A percentile compares a stretch with the other conserved stretches of the same genome.
Evolutionary conservation across 495 filamentous ascomycete genomes (phyloP).

Genomic region (Aspergillus panamensis): DNA sequence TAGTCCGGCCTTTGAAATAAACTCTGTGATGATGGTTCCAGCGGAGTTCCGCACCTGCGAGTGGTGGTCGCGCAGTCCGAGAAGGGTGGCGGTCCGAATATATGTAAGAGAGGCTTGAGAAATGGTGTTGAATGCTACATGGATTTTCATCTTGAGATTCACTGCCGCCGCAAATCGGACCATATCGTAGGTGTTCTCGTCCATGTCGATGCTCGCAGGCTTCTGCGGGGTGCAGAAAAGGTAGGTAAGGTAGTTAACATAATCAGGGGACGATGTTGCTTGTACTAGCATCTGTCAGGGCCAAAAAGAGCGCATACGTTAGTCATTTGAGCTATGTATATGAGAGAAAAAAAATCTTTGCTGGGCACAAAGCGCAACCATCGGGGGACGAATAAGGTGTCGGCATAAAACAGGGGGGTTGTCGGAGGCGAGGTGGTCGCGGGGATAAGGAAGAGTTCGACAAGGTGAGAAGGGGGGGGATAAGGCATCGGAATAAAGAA

Average conservation of each 20-base stretch:
- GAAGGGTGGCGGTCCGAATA: slow-evolving; percentile 71
- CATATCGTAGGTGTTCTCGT: slow-evolving; percentile 57
- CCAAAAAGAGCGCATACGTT: slow-evolving; percentile 12
- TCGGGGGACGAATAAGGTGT: neutral
- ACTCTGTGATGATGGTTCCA: slow-evolving; percentile 93
- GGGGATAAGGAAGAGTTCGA: neutral
- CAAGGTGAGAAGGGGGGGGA: neutral
- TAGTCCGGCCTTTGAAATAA: slow-evolving; percentile 79
- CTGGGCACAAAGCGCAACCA: neutral
- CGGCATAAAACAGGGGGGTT: slow-evolving; percentile 7
- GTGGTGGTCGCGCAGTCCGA: slow-evolving; percentile 77
- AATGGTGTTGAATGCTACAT: slow-evolving; percentile 64
- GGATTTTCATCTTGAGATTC: slow-evolving; percentile 93
- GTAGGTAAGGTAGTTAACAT: slow-evolving; percentile 95
- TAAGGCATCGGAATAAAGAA: slow-evolving; percentile 2
- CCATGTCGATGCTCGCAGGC: slow-evolving; percentile 55
- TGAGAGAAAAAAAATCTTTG: slow-evolving; percentile 9
- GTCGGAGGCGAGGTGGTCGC: neutral
- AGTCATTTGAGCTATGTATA: slow-evolving; percentile 20
- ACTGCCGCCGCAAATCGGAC: slow-evolving; percentile 84
- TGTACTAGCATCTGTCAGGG: slow-evolving; percentile 79
- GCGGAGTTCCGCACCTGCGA: slow-evolving; percentile 80
- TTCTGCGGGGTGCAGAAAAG: slow-evolving; percentile 70
- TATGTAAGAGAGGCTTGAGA: slow-evolving; percentile 64
- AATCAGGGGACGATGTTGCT: slow-evolving; percentile 85